Percentiles rank a stretch among this genome's conserved stretches.
phyloP scores from a whole-genome alignment of 192 early-diverging fungal genomes.

The Thoreauomyces humboldtii region DNA sequence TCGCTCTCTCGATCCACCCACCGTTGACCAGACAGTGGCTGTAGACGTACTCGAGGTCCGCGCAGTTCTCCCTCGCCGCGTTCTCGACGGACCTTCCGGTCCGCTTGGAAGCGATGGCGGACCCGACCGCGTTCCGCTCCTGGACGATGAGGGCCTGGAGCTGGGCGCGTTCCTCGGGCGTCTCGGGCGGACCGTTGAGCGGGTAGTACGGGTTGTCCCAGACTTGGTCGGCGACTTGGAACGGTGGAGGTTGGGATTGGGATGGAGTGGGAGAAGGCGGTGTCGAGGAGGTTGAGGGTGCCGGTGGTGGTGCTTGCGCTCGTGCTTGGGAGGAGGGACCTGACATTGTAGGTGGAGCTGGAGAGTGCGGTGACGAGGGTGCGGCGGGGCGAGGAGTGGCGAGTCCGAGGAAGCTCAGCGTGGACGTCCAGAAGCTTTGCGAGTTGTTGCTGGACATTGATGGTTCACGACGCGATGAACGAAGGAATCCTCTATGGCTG shows the following conservation, averaged over 20 bases:
- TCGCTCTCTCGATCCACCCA: constrained; percentile 2
- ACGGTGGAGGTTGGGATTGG: not conserved
- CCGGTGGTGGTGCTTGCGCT: not conserved
- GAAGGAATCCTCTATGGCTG: too few relatives aligned
- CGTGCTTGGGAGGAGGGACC: too few relatives aligned
- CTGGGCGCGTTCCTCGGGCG: constrained; percentile 4
- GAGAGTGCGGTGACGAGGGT: not conserved
- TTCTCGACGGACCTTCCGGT: not conserved
- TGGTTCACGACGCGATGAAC: too few relatives aligned
- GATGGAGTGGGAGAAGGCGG: too few relatives aligned
- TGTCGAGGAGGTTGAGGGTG: too few relatives aligned
- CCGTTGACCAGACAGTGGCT: constrained; percentile 9
- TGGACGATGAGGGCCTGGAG: constrained; percentile 6
- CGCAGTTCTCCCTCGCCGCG: constrained; percentile 15
- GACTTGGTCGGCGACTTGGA: constrained; percentile 7
- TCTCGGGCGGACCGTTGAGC: constrained; percentile 19
- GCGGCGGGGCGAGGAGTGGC: too few relatives aligned
- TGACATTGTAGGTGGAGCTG: not conserved
- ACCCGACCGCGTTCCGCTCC: constrained; percentile 1
- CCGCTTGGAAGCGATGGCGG: constrained; percentile 4
- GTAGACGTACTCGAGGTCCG: constrained; percentile 14
- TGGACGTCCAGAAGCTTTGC: too few relatives aligned
- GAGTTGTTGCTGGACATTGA: too few relatives aligned
- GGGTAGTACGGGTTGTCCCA: constrained; percentile 32
- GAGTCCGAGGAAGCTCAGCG: too few relatives aligned